A percentile compares a stretch with the other conserved stretches of the same genome.
Conservation (phyloP, 2,329 filamentous ascomycete species). For the Penicillium sclerotigenum region DNA sequence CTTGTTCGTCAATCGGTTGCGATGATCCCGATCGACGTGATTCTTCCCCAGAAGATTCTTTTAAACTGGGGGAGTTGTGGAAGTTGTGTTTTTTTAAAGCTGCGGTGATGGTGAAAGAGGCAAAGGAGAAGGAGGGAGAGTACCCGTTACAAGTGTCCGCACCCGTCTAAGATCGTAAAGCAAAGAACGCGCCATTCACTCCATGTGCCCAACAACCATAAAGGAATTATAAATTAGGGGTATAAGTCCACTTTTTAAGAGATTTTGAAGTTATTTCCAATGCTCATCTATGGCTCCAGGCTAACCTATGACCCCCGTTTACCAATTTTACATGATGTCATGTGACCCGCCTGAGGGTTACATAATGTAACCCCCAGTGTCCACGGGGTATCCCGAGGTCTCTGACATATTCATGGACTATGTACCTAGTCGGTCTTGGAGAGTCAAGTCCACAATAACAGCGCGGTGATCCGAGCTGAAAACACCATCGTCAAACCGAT, state of each 20-base stretch:
- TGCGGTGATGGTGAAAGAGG: constrained; percentile 9
- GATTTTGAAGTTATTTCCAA: not conserved
- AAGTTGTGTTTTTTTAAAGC: not conserved
- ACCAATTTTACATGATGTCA: constrained; percentile 7
- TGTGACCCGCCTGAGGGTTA: constrained; percentile 2
- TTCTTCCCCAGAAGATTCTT: not conserved
- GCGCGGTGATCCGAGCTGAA: constrained; percentile 56
- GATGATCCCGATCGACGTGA: constrained; percentile 4
- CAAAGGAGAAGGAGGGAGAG: constrained; percentile 10
- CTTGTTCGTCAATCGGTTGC: not conserved
- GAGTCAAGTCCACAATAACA: constrained; percentile 43
- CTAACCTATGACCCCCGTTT: not conserved
- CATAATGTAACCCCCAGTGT: not conserved
- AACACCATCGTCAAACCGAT: constrained; percentile 55
- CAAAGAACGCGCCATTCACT: constrained; percentile 1
- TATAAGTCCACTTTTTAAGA: not conserved
- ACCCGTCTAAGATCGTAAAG: constrained; percentile 2
- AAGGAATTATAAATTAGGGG: not conserved
- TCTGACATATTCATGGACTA: not conserved
- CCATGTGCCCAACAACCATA: not conserved
- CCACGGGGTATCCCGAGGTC: not conserved
- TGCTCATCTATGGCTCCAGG: not conserved
- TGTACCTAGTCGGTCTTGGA: not conserved
- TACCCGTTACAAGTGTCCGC: constrained; percentile 11
- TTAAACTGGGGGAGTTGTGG: constrained; percentile 1